A percentile compares a stretch with the other conserved stretches of the same genome.
Evolutionary conservation across 2,329 filamentous ascomycete genomes (phyloP).

Genomic region (Pezicula rhizophila): DNA sequence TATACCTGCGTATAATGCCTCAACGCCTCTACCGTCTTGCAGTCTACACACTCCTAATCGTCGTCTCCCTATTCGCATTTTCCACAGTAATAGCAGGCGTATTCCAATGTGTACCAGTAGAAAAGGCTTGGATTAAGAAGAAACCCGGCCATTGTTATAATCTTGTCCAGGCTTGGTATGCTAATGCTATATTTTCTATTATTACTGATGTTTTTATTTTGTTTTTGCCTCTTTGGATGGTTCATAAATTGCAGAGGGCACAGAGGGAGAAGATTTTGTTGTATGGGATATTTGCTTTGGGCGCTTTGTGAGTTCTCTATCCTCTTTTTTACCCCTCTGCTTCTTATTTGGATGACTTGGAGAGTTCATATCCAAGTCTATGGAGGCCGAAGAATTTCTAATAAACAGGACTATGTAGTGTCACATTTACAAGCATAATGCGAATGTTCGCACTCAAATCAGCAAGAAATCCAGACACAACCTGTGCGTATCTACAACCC

Average conservation of each 20-base stretch:
- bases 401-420: conserved; percentile 9
- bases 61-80: conserved; percentile 7
- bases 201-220: conserved; percentile 11
- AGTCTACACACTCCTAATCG: conserved; percentile 3
- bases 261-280: conserved; percentile 41
- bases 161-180: conserved; percentile 11
- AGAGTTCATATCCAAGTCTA: too few species aligned
- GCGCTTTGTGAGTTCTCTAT: conserved; percentile 25
- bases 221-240: conserved; percentile 11
- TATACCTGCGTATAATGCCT: conserved; percentile 12
- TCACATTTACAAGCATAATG: conserved; percentile 27
- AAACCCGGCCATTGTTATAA: conserved; percentile 10
- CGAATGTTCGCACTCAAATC: conserved; percentile 18
- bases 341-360: too few species aligned
- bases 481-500: conserved; percentile 7
- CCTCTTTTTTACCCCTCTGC: background rate
- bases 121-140: conserved; percentile 10
- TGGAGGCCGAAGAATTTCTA: background rate
- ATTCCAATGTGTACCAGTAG: conserved; percentile 11
- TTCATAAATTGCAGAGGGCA: conserved; percentile 11
- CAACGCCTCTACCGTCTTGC: conserved; percentile 7
- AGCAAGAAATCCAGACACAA: conserved; percentile 10
- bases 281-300: conserved; percentile 30
- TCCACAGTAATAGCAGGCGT: conserved; percentile 9
- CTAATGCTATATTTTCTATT: conserved; percentile 11